phyloP scores from a whole-genome alignment of 2,329 filamentous ascomycete genomes.

The Lomentospora prolificans region DNA sequence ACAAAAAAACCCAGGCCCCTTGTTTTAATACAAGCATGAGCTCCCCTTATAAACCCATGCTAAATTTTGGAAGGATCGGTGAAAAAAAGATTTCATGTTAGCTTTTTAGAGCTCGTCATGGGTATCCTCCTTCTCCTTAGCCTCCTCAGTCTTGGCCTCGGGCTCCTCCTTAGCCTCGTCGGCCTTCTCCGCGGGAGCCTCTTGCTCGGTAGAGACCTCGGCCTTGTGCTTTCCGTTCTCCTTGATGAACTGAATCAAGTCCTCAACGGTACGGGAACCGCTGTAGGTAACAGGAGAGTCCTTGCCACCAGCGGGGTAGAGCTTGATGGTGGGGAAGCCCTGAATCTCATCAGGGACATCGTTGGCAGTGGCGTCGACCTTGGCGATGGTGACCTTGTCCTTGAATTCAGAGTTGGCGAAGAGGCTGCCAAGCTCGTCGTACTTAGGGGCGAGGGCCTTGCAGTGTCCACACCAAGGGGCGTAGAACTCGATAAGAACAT shows the following conservation, averaged over 20 bases:
- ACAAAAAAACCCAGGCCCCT: constrained; percentile 4
- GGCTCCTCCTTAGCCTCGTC: constrained; percentile 27
- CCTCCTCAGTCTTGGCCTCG: constrained; percentile 30
- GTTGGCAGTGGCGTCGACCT: constrained; percentile 93
- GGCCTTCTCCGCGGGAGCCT: constrained; percentile 38
- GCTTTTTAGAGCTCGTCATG: constrained; percentile 68
- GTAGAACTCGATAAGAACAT: constrained; percentile 97
- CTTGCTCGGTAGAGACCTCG: constrained; percentile 48
- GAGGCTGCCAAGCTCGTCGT: constrained; percentile 76
- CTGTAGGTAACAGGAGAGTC: constrained; percentile 74
- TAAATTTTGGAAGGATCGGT: background rate
- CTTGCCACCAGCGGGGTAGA: constrained; percentile 89
- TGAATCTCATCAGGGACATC: constrained; percentile 94
- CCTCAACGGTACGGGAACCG: constrained; percentile 81
- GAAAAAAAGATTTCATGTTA: background rate
- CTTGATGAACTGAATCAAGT: constrained; percentile 83
- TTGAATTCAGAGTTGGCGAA: constrained; percentile 73
- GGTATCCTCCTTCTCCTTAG: constrained; percentile 25
- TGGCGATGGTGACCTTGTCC: constrained; percentile 83
- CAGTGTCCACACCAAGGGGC: constrained; percentile 99
- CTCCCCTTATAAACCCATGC: constrained; percentile 6
- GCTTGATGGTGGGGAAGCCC: constrained; percentile 98
- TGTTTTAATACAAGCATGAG: constrained; percentile 9
- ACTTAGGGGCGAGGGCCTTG: constrained; percentile 95
- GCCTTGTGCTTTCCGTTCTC: constrained; percentile 90